Conservation (phyloP, 2,329 filamentous ascomycete species). For the Hymenoscyphus infarciens region DNA sequence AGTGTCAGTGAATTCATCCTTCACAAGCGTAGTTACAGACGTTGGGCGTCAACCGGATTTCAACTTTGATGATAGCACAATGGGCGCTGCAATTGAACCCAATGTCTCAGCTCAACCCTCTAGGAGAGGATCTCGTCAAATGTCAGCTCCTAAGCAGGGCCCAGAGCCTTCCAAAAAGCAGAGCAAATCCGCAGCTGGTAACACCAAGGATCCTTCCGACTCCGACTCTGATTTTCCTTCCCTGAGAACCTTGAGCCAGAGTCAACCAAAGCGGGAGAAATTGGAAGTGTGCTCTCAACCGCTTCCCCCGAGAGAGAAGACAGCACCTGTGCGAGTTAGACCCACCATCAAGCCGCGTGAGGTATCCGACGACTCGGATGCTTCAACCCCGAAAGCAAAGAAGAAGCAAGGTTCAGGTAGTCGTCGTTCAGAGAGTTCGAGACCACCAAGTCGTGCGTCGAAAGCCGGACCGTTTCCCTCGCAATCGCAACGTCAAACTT, state of each 20-base stretch:
- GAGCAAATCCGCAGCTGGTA: neutral
- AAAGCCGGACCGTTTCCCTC: neutral
- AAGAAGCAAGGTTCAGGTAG: constrained; percentile 7
- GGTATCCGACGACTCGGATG: constrained; percentile 15
- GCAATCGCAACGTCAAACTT: neutral
- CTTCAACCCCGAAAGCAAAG: constrained; percentile 25
- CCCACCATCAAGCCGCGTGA: neutral
- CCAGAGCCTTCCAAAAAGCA: constrained; percentile 1
- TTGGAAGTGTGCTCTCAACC: constrained; percentile 29
- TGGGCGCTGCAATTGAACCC: constrained; percentile 15
- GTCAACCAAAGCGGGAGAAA: neutral
- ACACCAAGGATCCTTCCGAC: neutral
- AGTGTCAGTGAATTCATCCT: constrained; percentile 36
- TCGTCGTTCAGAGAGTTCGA: neutral
- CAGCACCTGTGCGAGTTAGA: constrained; percentile 27
- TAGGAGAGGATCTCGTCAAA: constrained; percentile 4
- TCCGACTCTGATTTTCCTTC: constrained; percentile 13
- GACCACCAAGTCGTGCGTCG: neutral
- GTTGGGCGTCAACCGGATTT: constrained; percentile 49
- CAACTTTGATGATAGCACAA: constrained; percentile 35
- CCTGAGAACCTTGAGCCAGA: constrained; percentile 13
- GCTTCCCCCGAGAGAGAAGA: constrained; percentile 30
- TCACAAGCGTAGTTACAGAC: constrained; percentile 43
- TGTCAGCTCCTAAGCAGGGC: neutral
- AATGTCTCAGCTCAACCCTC: neutral